Evolutionary conservation across 352 stramenopile species (phyloP).

Genomic region (Phytophthora ohioensis): DNA sequence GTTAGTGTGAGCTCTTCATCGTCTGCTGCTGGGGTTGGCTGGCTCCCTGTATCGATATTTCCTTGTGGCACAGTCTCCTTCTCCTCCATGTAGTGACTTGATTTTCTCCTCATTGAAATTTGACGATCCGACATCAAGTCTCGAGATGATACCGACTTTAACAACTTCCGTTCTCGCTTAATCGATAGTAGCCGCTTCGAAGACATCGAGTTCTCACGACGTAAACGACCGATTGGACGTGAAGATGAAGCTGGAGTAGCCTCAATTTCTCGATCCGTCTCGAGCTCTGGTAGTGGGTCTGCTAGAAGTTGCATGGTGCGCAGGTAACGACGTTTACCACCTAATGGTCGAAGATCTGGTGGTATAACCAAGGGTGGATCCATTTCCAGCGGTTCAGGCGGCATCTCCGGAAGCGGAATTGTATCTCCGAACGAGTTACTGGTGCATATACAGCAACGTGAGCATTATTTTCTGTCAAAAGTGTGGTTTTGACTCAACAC

Average conservation of each 20-base stretch:
- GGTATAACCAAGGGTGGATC: slow-evolving; percentile 70
- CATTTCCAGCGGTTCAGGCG: slow-evolving; percentile 47
- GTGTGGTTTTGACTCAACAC: background rate
- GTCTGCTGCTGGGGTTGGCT: background rate
- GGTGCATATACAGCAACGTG: background rate
- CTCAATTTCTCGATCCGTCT: slow-evolving; percentile 18
- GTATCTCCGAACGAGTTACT: slow-evolving; percentile 75
- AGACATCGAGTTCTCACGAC: slow-evolving; percentile 32
- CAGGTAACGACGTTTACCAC: slow-evolving; percentile 57
- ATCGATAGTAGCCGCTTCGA: slow-evolving; percentile 19
- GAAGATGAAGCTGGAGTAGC: background rate
- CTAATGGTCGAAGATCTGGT: slow-evolving; percentile 56
- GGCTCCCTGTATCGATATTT: background rate
- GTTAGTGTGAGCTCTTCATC: background rate
- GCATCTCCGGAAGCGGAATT: slow-evolving; percentile 46
- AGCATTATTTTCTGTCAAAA: background rate
- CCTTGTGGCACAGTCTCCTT: slow-evolving; percentile 10
- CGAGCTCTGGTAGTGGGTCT: slow-evolving; percentile 24
- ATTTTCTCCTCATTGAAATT: slow-evolving; percentile 7
- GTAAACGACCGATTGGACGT: background rate
- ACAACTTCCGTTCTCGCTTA: slow-evolving; percentile 28
- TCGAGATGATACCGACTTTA: slow-evolving; percentile 29
- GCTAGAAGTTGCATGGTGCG: slow-evolving; percentile 71
- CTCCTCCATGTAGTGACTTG: slow-evolving; percentile 9
- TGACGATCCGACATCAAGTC: slow-evolving; percentile 17